Percentiles rank a stretch among this genome's conserved stretches.
These are phyloP conservation scores for Aquilaria agallochum DNA, from an alignment of 441 rosid species.

Conservation along the genomic window DNA sequence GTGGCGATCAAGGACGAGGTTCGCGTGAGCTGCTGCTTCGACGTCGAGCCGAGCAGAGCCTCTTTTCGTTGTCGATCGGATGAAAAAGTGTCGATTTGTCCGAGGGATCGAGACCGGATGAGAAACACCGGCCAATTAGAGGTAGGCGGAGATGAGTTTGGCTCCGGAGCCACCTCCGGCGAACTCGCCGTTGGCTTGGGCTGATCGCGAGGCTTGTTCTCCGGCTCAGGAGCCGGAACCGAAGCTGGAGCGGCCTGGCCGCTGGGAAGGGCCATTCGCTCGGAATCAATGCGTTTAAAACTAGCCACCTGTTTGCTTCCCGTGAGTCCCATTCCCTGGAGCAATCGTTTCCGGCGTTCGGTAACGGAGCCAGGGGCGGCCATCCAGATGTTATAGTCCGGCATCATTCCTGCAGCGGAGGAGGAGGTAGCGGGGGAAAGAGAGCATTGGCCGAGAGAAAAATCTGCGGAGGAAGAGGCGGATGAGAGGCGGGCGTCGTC, in stretches of 20 bases:
- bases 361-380: slow-evolving; percentile 77
- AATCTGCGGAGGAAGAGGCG: slow-evolving; percentile 49
- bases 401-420: slow-evolving; percentile 25
- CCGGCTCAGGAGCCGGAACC: neutral
- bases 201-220: no score
- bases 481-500: slow-evolving; percentile 65
- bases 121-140: slow-evolving; percentile 25
- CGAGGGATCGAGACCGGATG: slow-evolving; percentile 63
- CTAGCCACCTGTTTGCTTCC: slow-evolving; percentile 33
- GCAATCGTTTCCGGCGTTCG: slow-evolving; percentile 74
- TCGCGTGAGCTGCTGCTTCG: slow-evolving; percentile 71
- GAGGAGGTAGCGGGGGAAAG: slow-evolving; percentile 24
- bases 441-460: slow-evolving; percentile 19
- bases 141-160: slow-evolving; percentile 15
- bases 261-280: slow-evolving; percentile 20
- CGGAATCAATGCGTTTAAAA: slow-evolving; percentile 24
- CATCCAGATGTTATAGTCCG: slow-evolving; percentile 83
- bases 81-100: slow-evolving; percentile 54
- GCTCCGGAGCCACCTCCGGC: slow-evolving; percentile 3
- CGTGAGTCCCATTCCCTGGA: slow-evolving; percentile 74
- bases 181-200: slow-evolving; percentile 1
- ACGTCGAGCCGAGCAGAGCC: slow-evolving; percentile 43
- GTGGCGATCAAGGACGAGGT: slow-evolving; percentile 49
- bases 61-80: slow-evolving; percentile 53
- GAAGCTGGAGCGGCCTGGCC: neutral